These are phyloP conservation scores for Hortiboletus flavorubellus DNA, from an alignment of 768 basidiomycete genomes.

Conservation along the genomic window DNA sequence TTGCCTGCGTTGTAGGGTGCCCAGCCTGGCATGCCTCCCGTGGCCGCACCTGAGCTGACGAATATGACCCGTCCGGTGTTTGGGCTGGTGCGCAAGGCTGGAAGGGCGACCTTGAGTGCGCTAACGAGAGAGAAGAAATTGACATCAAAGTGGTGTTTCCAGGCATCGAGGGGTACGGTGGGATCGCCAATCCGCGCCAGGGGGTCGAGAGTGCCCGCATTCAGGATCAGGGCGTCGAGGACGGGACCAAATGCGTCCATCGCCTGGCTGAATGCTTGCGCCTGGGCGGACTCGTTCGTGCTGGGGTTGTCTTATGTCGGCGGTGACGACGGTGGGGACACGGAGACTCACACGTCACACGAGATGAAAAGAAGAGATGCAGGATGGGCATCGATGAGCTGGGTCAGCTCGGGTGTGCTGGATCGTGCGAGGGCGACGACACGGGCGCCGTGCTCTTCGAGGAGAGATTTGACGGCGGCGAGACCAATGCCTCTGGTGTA, in stretches of 20 bases:
- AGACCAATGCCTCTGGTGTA: conserved; percentile 70
- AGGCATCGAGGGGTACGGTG: conserved; percentile 48
- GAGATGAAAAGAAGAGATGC: conserved; percentile 49
- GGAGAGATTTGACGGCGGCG: conserved; percentile 64
- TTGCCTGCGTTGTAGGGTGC: conserved; percentile 81
- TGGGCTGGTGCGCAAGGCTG: conserved; percentile 60
- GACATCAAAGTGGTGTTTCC: conserved; percentile 76
- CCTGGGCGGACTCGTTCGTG: conserved; percentile 52
- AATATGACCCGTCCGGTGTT: conserved; percentile 69
- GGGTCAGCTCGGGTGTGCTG: conserved; percentile 56
- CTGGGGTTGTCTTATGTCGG: conserved; percentile 36
- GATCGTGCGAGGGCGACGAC: conserved; percentile 80
- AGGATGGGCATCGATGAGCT: conserved; percentile 41
- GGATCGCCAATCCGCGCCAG: conserved; percentile 55
- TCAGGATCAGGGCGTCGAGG: conserved; percentile 73
- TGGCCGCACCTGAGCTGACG: conserved; percentile 83
- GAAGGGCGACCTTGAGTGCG: conserved; percentile 63
- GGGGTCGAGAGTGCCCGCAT: conserved; percentile 78
- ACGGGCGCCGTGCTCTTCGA: conserved; percentile 56
- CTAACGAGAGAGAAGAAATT: conserved; percentile 86
- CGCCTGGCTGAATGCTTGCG: conserved; percentile 53
- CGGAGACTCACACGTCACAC: conserved; percentile 70
- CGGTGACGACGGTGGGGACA: not conserved
- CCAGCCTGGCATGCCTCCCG: conserved; percentile 66
- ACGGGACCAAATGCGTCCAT: conserved; percentile 55